phyloP scores from a whole-genome alignment of 164 flowering plant species.

The Vitis rupestris region DNA sequence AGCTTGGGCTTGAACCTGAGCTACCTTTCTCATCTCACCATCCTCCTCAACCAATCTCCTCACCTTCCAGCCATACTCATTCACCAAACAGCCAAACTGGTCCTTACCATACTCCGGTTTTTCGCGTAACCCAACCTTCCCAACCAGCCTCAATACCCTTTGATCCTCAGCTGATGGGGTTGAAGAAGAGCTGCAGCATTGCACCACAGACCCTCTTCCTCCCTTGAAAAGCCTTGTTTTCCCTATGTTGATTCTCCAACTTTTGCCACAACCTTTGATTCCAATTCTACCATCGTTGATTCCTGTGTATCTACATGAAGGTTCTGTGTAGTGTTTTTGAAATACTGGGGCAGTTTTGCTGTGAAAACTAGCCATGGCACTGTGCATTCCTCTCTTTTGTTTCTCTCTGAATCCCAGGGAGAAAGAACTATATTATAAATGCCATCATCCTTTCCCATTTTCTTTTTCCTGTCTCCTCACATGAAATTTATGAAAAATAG shows the following conservation, averaged over 20 bases:
- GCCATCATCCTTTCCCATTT: no score
- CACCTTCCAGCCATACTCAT: constrained; percentile 71
- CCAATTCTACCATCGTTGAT: not conserved
- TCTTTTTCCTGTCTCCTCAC: no score
- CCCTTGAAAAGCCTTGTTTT: constrained; percentile 1
- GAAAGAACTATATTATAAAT: no score
- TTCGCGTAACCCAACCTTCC: not conserved
- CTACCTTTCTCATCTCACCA: constrained; percentile 63
- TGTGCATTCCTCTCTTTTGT: no score
- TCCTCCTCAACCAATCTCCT: constrained; percentile 57
- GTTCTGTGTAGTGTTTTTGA: not conserved
- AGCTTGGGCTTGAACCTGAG: constrained; percentile 79
- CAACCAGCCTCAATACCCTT: constrained; percentile 2
- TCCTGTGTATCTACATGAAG: not conserved
- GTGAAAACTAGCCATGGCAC: no score
- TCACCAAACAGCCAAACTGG: constrained; percentile 37
- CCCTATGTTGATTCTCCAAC: not conserved
- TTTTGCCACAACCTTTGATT: not conserved
- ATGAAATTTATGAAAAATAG: no score
- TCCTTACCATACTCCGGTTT: constrained; percentile 7
- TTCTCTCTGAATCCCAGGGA: no score
- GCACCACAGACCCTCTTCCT: constrained; percentile 8
- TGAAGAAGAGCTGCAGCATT: not conserved
- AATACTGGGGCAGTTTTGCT: constrained; percentile 7
- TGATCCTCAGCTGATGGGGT: constrained; percentile 7